Conservation (phyloP, 768 basidiomycete species). For the Tubosaeta brunneosetosa region DNA sequence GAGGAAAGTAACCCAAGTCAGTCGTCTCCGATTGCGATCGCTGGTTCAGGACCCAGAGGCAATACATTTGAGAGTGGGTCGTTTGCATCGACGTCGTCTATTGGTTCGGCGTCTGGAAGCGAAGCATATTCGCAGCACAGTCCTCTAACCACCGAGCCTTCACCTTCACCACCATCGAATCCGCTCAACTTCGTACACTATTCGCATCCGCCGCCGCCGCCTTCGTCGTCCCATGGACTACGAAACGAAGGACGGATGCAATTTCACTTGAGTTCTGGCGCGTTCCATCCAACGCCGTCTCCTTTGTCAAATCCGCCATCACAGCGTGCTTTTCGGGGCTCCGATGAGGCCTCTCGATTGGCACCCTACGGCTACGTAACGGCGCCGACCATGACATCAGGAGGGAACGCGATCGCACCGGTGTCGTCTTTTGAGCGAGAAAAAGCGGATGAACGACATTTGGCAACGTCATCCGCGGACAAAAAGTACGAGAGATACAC, state of each 20-base stretch:
- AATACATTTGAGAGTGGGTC: conserved; percentile 46
- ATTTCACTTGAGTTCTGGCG: conserved; percentile 16
- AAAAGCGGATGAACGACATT: conserved; percentile 46
- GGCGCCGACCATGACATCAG: conserved; percentile 36
- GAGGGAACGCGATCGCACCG: conserved; percentile 22
- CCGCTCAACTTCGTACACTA: conserved; percentile 59
- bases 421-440: conserved; percentile 53
- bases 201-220: conserved; percentile 32
- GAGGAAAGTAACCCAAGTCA: conserved; percentile 25
- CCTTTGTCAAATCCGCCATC: conserved; percentile 26
- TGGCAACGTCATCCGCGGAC: conserved; percentile 42
- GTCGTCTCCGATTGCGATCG: conserved; percentile 36
- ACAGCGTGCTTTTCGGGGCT: conserved; percentile 34
- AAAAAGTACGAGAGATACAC: conserved; percentile 28
- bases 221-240: conserved; percentile 32
- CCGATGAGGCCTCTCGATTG: conserved; percentile 37
- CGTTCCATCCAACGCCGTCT: conserved; percentile 44
- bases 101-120: conserved; percentile 53
- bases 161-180: conserved; percentile 63
- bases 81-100: conserved; percentile 42
- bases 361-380: conserved; percentile 32
- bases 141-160: conserved; percentile 41
- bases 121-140: conserved; percentile 50
- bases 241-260: conserved; percentile 29
- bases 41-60: conserved; percentile 45